Base-by-base conservation (phyloP, 116 monocot species). In the Iris pallida region DNA sequence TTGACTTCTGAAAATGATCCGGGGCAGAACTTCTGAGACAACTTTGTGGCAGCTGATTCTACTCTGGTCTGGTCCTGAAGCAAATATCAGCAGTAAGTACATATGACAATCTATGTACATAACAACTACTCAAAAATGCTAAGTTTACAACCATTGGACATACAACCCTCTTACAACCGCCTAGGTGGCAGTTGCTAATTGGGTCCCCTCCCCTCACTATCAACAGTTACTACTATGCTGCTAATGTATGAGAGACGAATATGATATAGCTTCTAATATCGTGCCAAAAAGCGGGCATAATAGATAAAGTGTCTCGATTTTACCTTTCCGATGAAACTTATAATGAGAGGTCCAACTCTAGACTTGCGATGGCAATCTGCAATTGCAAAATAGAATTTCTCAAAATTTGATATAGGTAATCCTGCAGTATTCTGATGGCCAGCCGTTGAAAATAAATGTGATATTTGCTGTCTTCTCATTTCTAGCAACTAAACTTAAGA, bases 271-370 rank as follows among this genome's bases (percentile, higher is more conserved):
- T 12, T 45, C 15, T 43, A 45, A 16, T 6, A 11, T 42, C 9
- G 10, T 18, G 5, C 14, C 30, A 30, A 30, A 42, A n/a, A 49
- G 19, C 15, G 58, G 4, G 9, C 13, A 8, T 0, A 19, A 20
- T 17, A 49, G 8, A 16, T 40, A 53, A 5, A 51, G 0, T 15
- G 14, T 2, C 4, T 40, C 4, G 8, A 49, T 6, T 16, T 59
- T 74, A 94, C 97, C 93, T 98, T 98, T 40, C 92, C 93, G 46
- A 79, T 71, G 79, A 90, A 87, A 68, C 61, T 80, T 54, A 98
- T 81, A 47, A 93, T 61, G 12, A 90, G 81, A 46, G 83, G 76
- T 42, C 93, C 97, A 54, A 42, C 53, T 75, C 90, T 81, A 11
- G 97, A 87, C 53, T 82, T 76, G 12, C 85, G 85, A 76, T 88